Percentiles rank a stretch among this genome's conserved stretches.
Evolutionary conservation across 805 yeast genomes (phyloP).

Genomic region (Barnettozyma wickerhamii): DNA sequence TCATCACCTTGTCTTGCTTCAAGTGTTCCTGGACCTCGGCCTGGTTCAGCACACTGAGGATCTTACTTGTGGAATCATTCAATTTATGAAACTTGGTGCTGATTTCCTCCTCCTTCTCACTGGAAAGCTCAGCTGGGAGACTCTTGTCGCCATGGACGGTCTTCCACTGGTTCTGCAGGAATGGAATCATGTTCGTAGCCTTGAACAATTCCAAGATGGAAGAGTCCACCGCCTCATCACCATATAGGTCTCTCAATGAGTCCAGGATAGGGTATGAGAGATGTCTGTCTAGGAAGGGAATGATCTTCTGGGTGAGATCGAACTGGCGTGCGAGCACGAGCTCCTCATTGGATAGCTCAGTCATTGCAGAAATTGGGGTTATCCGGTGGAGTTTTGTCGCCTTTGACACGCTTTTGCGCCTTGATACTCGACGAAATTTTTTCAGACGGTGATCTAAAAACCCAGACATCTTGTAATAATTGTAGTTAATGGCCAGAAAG

Average conservation of each 20-base stretch:
- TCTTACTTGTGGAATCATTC: slow-evolving; percentile 40
- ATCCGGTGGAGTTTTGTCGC: background rate
- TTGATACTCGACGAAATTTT: slow-evolving; percentile 10
- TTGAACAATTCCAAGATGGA: slow-evolving; percentile 50
- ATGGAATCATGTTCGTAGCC: slow-evolving; percentile 53
- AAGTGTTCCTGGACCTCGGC: slow-evolving; percentile 49
- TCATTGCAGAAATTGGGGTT: slow-evolving; percentile 13
- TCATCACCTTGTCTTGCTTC: slow-evolving; percentile 52
- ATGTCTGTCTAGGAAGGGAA: slow-evolving; percentile 60
- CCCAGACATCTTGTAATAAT: slow-evolving; percentile 2
- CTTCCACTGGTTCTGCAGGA: slow-evolving; percentile 41
- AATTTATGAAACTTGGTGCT: slow-evolving; percentile 27
- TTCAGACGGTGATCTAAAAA: too few species aligned
- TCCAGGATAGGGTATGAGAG: slow-evolving; percentile 50
- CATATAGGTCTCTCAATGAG: slow-evolving; percentile 41
- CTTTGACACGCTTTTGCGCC: background rate
- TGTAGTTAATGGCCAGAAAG: too few species aligned
- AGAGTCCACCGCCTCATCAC: slow-evolving; percentile 39
- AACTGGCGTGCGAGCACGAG: slow-evolving; percentile 41
- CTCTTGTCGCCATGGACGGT: slow-evolving; percentile 35
- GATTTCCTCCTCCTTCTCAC: slow-evolving; percentile 36
- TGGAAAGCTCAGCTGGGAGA: slow-evolving; percentile 38
- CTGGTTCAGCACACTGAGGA: slow-evolving; percentile 41
- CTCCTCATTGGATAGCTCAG: slow-evolving; percentile 28
- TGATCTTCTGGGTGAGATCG: slow-evolving; percentile 50